Base-by-base conservation (phyloP, 495 filamentous ascomycete genomes). In the Penicillium canescens region DNA sequence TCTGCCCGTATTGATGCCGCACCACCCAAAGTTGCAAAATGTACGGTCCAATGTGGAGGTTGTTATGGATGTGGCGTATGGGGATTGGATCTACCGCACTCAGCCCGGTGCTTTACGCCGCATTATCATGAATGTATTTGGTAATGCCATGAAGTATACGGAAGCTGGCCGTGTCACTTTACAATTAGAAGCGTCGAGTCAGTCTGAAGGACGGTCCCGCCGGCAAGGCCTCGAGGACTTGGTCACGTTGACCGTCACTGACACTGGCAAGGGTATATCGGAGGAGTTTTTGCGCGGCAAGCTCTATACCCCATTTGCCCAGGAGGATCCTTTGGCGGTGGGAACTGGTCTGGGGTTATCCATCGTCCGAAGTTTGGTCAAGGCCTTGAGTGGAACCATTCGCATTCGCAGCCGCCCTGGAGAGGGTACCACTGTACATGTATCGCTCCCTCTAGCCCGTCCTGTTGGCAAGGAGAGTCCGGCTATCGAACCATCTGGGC, bases 111-210 rank as follows among this genome's bases (percentile, higher is more conserved):
- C 88, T 3, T 68, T 91, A 36, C 79, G 86, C 14, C 82, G 90
- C 3, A 81, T 92, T 38, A 79, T 94, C 31, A 89, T 91, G 86
- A 92, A 95, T 58, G 56, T 93, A 2, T 86, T 91, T 49, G 87
- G 90, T 14, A 95, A 95, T 66, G 83, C 90, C 0, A 78, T 93
- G 59, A 95, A 95, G 58, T 92, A 90, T 57, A 91, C 86, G 6
- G 76, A 76, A 7, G 67, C 74, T 2, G 90, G 90, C 5, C 83
- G 75, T 46, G 86, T 95, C 28, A 77, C 78, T 5, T 68, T 93
- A 12, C 78, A 68, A 0, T 65, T 91, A 13, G 78, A 76, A 38
- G 75, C 81, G 16, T 63, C 75, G 4, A 65, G 72, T 35, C 57
- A 64, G 2, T 70, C 67, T 4, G 63, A 66, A 21, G 59, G 68